Conservation (phyloP, 176 grass and related monocot species). For the Puya raimondii region DNA sequence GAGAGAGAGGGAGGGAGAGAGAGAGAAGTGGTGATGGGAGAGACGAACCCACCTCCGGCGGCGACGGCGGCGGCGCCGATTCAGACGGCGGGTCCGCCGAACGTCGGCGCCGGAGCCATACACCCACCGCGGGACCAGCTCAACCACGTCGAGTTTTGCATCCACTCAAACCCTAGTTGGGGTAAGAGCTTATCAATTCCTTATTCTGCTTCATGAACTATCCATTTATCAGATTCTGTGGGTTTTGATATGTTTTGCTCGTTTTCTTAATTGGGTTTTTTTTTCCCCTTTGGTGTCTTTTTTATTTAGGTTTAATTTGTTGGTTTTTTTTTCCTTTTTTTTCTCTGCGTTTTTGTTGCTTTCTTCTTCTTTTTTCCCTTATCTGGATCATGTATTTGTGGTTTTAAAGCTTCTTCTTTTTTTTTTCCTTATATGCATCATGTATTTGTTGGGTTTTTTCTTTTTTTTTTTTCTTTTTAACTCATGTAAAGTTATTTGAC, state of each 20-base stretch:
- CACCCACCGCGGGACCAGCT: constrained; percentile 69
- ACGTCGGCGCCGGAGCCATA: constrained; percentile 28
- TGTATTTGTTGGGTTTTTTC: too few relatives aligned
- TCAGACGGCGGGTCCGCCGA: constrained; percentile 20
- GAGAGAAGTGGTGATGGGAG: constrained; percentile 20
- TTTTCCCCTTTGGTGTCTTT: not conserved
- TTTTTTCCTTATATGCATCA: too few relatives aligned
- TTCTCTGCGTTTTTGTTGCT: not conserved
- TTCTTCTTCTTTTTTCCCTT: not conserved
- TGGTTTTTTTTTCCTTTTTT: not conserved
- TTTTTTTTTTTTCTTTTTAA: too few relatives aligned
- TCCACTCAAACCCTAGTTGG: constrained; percentile 91
- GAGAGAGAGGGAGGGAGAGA: too few relatives aligned
- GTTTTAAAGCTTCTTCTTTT: too few relatives aligned
- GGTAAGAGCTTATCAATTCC: constrained; percentile 32
- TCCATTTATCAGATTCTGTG: not conserved
- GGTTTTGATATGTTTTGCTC: not conserved
- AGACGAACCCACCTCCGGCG: constrained; percentile 6
- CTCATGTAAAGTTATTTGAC: too few relatives aligned
- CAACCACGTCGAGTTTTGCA: constrained; percentile 63
- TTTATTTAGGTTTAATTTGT: not conserved
- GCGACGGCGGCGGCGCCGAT: constrained; percentile 19
- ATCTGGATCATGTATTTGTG: too few relatives aligned
- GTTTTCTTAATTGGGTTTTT: not conserved
- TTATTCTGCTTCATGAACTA: not conserved